Conservation (phyloP, 2,329 filamentous ascomycete species). For the Monosporascus sp. region DNA sequence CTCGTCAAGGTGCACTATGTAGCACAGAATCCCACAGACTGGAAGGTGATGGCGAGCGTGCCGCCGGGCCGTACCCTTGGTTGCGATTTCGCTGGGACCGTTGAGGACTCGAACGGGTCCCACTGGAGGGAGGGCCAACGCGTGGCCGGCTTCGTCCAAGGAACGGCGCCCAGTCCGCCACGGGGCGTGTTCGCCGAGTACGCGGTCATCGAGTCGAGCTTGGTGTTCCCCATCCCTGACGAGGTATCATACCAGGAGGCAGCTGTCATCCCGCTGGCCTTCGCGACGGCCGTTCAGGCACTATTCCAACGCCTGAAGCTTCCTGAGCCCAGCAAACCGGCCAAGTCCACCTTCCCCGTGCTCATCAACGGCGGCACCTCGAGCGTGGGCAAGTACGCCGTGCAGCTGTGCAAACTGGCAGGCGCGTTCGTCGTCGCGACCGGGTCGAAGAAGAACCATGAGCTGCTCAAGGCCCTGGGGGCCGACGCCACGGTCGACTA, state of each 20-base stretch:
- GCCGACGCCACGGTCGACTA: slow-evolving; percentile 25
- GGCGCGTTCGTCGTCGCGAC: slow-evolving; percentile 23
- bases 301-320: slow-evolving; percentile 24
- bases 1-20: slow-evolving; percentile 27
- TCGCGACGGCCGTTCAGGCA: slow-evolving; percentile 38
- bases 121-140: slow-evolving; percentile 25
- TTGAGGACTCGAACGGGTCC: slow-evolving; percentile 25
- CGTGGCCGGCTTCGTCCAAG: slow-evolving; percentile 29
- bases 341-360: slow-evolving; percentile 26
- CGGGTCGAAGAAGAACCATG: slow-evolving; percentile 20
- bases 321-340: slow-evolving; percentile 25
- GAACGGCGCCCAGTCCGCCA: slow-evolving; percentile 14
- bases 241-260: slow-evolving; percentile 21
- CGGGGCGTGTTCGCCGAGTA: slow-evolving; percentile 28
- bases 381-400: slow-evolving; percentile 22
- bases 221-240: slow-evolving; percentile 25
- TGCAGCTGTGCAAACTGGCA: slow-evolving; percentile 23
- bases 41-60: slow-evolving; percentile 18
- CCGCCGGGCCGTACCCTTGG: slow-evolving; percentile 23
- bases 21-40: slow-evolving; percentile 32
- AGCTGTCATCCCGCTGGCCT: slow-evolving; percentile 29
- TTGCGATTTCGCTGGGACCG: slow-evolving; percentile 30
- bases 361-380: slow-evolving; percentile 22
- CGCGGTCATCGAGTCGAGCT: slow-evolving; percentile 17
- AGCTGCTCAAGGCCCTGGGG: slow-evolving; percentile 17